Percentiles rank a stretch among this genome's conserved stretches.
Conservation (phyloP, 345 rosid species). For the Populus simonii region DNA sequence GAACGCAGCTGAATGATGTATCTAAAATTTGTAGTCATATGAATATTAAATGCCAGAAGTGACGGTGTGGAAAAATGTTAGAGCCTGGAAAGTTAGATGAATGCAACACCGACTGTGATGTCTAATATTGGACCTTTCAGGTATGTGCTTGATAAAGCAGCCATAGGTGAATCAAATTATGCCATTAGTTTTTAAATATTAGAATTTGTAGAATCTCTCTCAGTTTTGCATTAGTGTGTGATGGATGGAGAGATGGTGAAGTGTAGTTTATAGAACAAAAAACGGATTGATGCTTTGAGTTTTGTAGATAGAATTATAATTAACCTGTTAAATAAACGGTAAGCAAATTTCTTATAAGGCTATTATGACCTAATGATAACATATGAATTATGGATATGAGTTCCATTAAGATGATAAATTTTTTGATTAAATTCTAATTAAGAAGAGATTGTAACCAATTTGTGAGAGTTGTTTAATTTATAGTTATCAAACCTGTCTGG, state of each 20-base stretch:
- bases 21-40: background rate
- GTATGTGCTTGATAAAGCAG: background rate
- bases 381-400: too few relatives aligned
- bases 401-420: too few relatives aligned
- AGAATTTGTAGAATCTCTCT: background rate
- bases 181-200: background rate
- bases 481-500: too few relatives aligned
- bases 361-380: too few relatives aligned
- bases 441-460: too few relatives aligned
- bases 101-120: background rate
- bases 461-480: too few relatives aligned
- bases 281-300: too few relatives aligned
- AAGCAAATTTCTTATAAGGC: too few relatives aligned
- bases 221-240: background rate
- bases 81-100: background rate
- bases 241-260: background rate
- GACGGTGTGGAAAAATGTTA: background rate
- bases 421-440: too few relatives aligned
- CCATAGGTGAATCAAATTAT: background rate
- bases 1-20: background rate
- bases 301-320: too few relatives aligned
- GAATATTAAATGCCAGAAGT: background rate
- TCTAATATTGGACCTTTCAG: background rate
- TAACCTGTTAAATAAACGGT: too few relatives aligned
- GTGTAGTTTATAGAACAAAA: too few relatives aligned